Conservation (phyloP, 108 stramenopile species). For the Pseudonitzschia multiseries region DNA sequence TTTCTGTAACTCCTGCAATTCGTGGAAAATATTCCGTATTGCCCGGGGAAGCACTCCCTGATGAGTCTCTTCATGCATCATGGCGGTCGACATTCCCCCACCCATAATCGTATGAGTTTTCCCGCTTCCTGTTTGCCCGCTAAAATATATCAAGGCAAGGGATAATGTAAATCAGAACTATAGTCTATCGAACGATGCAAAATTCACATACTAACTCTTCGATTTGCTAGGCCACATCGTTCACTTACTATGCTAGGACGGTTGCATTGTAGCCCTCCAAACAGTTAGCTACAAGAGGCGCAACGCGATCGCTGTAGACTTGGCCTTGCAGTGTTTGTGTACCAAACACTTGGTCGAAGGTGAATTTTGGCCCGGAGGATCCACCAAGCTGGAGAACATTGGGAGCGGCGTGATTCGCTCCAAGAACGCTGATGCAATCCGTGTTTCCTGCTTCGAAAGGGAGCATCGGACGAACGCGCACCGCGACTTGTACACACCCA, state of each 20-base stretch:
- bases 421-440: constrained; percentile 53
- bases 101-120: constrained; percentile 79
- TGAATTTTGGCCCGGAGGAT: constrained; percentile 49
- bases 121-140: constrained; percentile 91
- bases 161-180: not conserved
- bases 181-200: not conserved
- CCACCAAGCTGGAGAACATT: constrained; percentile 45
- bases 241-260: constrained; percentile 78
- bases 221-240: not conserved
- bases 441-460: constrained; percentile 62
- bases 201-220: not conserved
- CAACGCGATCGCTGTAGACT: constrained; percentile 50
- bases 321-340: constrained; percentile 45
- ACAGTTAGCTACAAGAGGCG: constrained; percentile 61
- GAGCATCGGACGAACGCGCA: constrained; percentile 78
- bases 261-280: constrained; percentile 97
- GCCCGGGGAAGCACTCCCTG: constrained; percentile 78
- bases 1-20: constrained; percentile 46
- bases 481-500: constrained; percentile 69
- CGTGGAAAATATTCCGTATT: constrained; percentile 55
- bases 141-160: not conserved
- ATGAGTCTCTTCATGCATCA: constrained; percentile 43
- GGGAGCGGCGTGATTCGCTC: not conserved
- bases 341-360: constrained; percentile 70
- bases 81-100: constrained; percentile 20